Evolutionary conservation across 805 yeast species (phyloP).

Genomic region (Candida insectalens): DNA sequence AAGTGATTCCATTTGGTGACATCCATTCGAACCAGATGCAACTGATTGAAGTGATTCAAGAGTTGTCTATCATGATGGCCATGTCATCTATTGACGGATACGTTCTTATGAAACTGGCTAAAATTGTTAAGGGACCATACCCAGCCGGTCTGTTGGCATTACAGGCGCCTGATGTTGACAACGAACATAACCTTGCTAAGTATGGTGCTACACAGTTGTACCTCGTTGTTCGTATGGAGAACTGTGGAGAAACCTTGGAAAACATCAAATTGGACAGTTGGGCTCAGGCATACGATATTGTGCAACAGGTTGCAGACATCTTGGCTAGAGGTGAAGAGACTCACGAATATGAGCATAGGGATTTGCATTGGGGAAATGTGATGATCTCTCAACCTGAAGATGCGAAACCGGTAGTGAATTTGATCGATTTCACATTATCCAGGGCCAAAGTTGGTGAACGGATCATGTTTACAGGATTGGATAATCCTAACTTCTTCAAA

Average conservation of each 20-base stretch:
- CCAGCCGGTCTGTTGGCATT: conserved; percentile 4
- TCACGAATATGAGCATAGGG: conserved; percentile 60
- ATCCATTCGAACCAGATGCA: conserved; percentile 31
- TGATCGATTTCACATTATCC: conserved; percentile 51
- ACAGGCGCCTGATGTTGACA: background rate
- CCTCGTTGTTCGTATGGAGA: conserved; percentile 28
- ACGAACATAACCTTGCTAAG: conserved; percentile 13
- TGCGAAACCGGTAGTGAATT: conserved; percentile 25
- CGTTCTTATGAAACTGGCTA: conserved; percentile 31
- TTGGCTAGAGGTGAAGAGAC: conserved; percentile 42
- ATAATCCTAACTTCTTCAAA: conserved; percentile 50
- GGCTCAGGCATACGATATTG: conserved; percentile 32
- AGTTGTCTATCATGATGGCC: conserved; percentile 32
- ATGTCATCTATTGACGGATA: conserved; percentile 34
- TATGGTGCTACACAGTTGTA: conserved; percentile 24
- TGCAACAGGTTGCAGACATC: conserved; percentile 42
- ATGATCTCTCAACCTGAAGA: conserved; percentile 28
- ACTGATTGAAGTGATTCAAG: conserved; percentile 34
- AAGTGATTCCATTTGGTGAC: conserved; percentile 44
- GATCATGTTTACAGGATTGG: conserved; percentile 44
- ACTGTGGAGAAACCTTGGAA: conserved; percentile 36
- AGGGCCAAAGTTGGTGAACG: conserved; percentile 30
- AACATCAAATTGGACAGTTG: conserved; percentile 29
- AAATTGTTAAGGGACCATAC: conserved; percentile 34
- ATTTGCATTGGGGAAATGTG: conserved; percentile 58